Base-by-base conservation (phyloP, 192 early-diverging fungal species). In the Backusella luteola region DNA sequence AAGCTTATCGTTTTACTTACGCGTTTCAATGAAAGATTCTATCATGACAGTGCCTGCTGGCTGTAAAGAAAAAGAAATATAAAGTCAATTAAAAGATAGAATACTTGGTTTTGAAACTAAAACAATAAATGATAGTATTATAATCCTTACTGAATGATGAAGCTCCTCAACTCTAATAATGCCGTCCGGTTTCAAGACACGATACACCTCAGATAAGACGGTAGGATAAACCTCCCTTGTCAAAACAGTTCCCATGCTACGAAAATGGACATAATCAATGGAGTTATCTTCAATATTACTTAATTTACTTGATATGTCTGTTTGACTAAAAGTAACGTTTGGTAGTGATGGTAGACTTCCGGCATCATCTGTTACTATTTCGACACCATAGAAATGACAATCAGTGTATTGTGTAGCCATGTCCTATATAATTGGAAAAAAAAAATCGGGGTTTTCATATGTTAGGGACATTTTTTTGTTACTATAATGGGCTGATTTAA, bases 171-270 rank as follows among this genome's bases (percentile, higher is more conserved):
- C 39, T 44, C 63, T 38, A 34, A 75, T 66, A 44, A 75, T 41
- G 3, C 79, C 79, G 21, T 70, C 66, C 19, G 75, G 79, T 46
- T 77, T 80, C n/a, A 80, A 73, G 17, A 76, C 53, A 59, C 79
- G 75, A 17, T 69, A 73, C 5, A 76, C 49, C n/a, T 80, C 79
- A 21, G 49, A 71, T 32, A 76, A 36, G 1, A 80, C 39, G 21
- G 26, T 35, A 21, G 53, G 34, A 67, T 76, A 80, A 44, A 77
- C 63, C 12, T 73, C 71, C 19, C 23, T 14, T 34, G 63, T 66
- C 12, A 44, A 67, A 67, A n/a, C 35, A 26, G 34, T 42, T 21
- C 74, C 66, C 56, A 75, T 63, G 29, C 38, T 41, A 46, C 74
- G 36, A 19, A 75, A 66, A 35, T 75, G 74, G 19, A 75, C 41